A percentile compares a stretch with the other conserved stretches of the same genome.
Conservation (phyloP, 2,329 filamentous ascomycete species). For the Ceratocystis albifundus region DNA sequence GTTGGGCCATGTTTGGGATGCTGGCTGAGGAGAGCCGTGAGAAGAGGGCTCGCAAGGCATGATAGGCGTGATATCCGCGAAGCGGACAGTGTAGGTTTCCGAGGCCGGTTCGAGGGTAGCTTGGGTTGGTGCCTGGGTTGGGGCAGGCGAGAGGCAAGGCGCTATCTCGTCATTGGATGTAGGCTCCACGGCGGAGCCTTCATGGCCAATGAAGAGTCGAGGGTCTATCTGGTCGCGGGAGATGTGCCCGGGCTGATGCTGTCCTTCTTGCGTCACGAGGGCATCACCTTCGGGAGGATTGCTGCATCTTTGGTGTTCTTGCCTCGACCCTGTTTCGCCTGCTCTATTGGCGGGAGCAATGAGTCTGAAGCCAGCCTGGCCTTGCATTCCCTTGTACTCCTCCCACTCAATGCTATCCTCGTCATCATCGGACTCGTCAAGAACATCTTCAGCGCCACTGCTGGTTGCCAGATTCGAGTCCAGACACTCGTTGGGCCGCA, state of each 20-base stretch:
- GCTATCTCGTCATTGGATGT: neutral
- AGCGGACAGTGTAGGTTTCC: constrained; percentile 10
- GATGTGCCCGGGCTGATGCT: neutral
- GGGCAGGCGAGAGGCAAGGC: neutral
- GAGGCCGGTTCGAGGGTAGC: neutral
- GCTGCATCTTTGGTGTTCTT: neutral
- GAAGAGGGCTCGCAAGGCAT: neutral
- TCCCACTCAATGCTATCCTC: neutral
- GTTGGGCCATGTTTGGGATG: neutral
- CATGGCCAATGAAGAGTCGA: constrained; percentile 14
- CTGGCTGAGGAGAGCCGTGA: neutral
- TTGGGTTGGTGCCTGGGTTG: neutral
- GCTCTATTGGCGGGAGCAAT: neutral
- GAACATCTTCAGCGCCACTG: neutral
- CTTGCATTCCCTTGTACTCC: neutral
- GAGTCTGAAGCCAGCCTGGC: constrained; percentile 4
- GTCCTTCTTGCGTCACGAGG: neutral
- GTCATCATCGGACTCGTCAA: neutral
- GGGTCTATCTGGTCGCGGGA: constrained; percentile 19
- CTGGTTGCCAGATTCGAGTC: constrained; percentile 4
- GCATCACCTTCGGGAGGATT: neutral
- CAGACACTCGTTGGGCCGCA: constrained; percentile 20
- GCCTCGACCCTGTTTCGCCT: no score
- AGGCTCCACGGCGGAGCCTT: neutral
- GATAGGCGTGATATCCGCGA: constrained; percentile 13